Base-by-base conservation (phyloP, 2,329 filamentous ascomycete species). In the Neofusicoccum kwambonambiense region DNA sequence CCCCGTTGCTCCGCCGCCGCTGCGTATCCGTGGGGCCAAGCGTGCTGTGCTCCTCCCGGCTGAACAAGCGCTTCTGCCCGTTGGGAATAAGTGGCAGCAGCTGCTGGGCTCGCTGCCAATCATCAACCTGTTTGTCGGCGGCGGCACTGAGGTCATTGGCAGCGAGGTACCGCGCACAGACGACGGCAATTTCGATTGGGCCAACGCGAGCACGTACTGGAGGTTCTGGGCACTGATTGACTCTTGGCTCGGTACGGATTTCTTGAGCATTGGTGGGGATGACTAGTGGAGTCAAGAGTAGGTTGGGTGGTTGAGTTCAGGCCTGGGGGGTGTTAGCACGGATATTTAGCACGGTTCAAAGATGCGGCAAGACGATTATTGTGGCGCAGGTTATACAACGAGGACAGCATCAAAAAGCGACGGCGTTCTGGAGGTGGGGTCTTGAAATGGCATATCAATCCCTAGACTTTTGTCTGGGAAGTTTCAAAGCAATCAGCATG, bases 181-280 rank as follows among this genome's bases (percentile, higher is more conserved):
- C 62, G 82, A 84, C 49, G 91, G 91, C 65, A 87, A 87, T 47
- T 93, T 97, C 70, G 93, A 97, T 76, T 90, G 88, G 82, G 86
- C 86, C 47, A 81, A 79, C 51, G 86, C 86, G 6, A 85, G 83
- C 68, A 70, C 83, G 63, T 89, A 89, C 69, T 89, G 87, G 87
- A 76, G 80, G 27, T 78, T 87, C 65, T 88, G 85, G 81, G 84
- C 83, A 66, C 82, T 78, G 75, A 70, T 89, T 15, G 87, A 89
- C 70, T 74, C 71, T 19, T 73, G 82, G 51, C 71, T 87, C n/a
- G 84, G 85, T 1, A 87, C 84, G 1, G 86, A 89, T 69, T 82
- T 88, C 65, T 88, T 86, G 74, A 86, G 86, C 5, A 72, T 88
- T 67, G 84, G 80, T 69, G 83, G 82, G 51, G 83, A 84, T 3